A percentile compares a stretch with the other conserved stretches of the same genome.
These are phyloP conservation scores for Colletotrichum musae DNA, from an alignment of 2,329 filamentous ascomycete species.

Conservation along the genomic window DNA sequence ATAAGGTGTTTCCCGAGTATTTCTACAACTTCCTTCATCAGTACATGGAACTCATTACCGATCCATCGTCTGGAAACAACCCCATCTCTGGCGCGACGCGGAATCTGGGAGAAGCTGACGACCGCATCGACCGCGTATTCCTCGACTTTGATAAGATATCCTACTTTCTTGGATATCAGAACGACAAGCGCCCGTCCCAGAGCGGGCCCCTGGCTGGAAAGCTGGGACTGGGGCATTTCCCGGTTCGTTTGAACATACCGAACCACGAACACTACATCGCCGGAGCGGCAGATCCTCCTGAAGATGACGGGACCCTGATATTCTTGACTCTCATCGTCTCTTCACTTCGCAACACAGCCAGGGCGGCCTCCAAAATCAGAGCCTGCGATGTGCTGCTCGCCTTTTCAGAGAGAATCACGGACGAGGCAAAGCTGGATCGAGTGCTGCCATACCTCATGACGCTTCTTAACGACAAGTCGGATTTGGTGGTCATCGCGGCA, in stretches of 20 bases:
- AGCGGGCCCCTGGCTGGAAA: constrained; percentile 57
- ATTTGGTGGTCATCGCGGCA: constrained; percentile 88
- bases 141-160: constrained; percentile 98
- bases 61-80: constrained; percentile 85
- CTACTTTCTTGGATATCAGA: constrained; percentile 84
- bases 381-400: constrained; percentile 93
- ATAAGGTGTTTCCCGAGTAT: constrained; percentile 93
- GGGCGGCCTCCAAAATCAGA: constrained; percentile 87
- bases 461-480: constrained; percentile 84
- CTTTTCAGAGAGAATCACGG: constrained; percentile 90
- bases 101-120: constrained; percentile 89
- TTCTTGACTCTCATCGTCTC: constrained; percentile 92
- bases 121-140: constrained; percentile 93
- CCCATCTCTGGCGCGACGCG: constrained; percentile 76
- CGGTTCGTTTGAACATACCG: constrained; percentile 87
- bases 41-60: constrained; percentile 96
- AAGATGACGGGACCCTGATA: constrained; percentile 92
- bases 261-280: constrained; percentile 83
- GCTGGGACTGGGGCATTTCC: constrained; percentile 76
- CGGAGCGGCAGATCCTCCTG: constrained; percentile 70
- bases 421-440: constrained; percentile 95
- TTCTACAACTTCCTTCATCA: constrained; percentile 98
- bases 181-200: constrained; percentile 46
- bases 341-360: constrained; percentile 89
- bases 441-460: constrained; percentile 92